Conservation (phyloP, 495 filamentous ascomycete genomes). For the Chaetomium fimeti region DNA sequence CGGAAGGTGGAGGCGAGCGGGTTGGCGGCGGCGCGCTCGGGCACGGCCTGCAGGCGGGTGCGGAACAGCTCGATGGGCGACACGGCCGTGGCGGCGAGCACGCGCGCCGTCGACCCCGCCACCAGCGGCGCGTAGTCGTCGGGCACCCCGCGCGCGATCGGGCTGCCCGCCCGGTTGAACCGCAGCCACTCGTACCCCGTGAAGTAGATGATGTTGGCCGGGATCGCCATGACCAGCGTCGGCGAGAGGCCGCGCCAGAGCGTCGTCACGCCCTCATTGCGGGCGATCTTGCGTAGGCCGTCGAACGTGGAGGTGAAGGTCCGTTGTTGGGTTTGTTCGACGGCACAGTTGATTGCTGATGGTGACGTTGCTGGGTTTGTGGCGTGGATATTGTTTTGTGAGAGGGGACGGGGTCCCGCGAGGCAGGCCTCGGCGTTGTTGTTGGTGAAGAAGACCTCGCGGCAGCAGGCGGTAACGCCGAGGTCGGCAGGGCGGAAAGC, state of each 20-base stretch:
- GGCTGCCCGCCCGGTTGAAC: conserved; percentile 65
- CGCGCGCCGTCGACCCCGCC: conserved; percentile 73
- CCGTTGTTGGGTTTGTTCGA: conserved; percentile 76
- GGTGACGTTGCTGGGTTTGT: conserved; percentile 52
- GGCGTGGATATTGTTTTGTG: conserved; percentile 60
- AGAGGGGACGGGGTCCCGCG: conserved; percentile 33
- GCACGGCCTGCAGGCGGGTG: conserved; percentile 84
- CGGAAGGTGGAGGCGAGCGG: conserved; percentile 57
- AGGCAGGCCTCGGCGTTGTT: conserved; percentile 59
- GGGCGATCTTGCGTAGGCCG: conserved; percentile 91
- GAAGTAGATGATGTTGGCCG: conserved; percentile 97
- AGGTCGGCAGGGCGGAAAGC: conserved; percentile 71
- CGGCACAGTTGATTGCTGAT: conserved; percentile 68
- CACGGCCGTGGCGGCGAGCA: conserved; percentile 77
- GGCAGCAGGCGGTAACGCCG: conserved; percentile 91
- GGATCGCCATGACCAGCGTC: conserved; percentile 90
- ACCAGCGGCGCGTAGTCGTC: conserved; percentile 75
- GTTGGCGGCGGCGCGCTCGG: too few species aligned
- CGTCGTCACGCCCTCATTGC: conserved; percentile 82
- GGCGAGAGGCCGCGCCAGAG: conserved; percentile 93
- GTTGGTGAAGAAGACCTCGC: conserved; percentile 95
- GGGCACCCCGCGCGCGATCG: conserved; percentile 57
- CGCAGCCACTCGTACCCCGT: conserved; percentile 97
- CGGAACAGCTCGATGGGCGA: conserved; percentile 93
- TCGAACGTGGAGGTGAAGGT: conserved; percentile 91